phyloP scores from a whole-genome alignment of 2,329 filamentous ascomycete species.

The Claviceps pusilla region DNA sequence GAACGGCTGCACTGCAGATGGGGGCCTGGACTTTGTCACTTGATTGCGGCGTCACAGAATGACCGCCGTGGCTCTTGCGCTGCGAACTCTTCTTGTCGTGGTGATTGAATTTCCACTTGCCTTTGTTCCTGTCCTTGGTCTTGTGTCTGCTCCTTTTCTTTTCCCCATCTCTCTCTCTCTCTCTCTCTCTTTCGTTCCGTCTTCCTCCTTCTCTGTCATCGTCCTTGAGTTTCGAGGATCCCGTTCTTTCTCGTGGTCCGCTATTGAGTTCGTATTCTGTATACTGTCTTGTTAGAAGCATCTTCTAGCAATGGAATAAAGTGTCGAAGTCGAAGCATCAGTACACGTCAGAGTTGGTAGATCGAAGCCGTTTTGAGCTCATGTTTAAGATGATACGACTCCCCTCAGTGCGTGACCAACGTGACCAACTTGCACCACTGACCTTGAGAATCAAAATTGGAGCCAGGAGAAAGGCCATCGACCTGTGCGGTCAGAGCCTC shows the following conservation, averaged over 20 bases:
- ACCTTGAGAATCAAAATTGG: conserved; percentile 2
- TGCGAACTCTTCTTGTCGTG: not conserved
- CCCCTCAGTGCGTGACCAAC: not conserved
- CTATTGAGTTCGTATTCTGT: conserved; percentile 2
- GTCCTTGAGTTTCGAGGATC: not conserved
- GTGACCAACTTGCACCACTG: no score
- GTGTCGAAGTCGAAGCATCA: not conserved
- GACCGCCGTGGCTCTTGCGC: conserved; percentile 1
- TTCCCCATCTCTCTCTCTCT: not conserved
- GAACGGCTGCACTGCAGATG: not conserved
- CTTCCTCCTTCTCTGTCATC: not conserved
- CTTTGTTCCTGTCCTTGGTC: not conserved
- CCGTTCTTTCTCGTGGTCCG: not conserved
- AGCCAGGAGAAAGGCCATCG: conserved; percentile 1
- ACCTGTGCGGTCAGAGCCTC: not conserved
- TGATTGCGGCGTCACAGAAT: not conserved
- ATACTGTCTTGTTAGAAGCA: not conserved
- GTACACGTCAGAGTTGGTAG: not conserved
- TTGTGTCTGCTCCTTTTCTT: not conserved
- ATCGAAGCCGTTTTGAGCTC: not conserved
- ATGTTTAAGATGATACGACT: not conserved
- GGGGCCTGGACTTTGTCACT: not conserved
- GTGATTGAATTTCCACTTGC: not conserved
- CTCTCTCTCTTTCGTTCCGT: not conserved
- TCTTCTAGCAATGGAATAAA: no score